Evolutionary conservation across 2,329 filamentous ascomycete species (phyloP), one percentile per base, ranked within the genome.

Genomic region (Neopestalotiopsis clavispora): DNA sequence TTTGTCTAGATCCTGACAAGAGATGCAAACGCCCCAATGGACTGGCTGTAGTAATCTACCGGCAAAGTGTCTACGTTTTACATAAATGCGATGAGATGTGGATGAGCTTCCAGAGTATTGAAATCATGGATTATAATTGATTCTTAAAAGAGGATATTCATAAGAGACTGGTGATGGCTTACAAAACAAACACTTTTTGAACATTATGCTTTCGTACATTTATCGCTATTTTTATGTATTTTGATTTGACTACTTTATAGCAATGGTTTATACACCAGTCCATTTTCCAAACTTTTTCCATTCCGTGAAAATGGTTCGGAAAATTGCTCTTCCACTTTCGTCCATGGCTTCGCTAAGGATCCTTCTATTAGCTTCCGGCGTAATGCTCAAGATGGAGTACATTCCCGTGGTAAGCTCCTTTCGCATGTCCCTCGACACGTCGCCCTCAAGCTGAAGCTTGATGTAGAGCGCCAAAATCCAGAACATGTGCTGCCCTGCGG

Each of bases 211-310:
- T 38, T 7, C 34, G 6, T 38, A 38, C 5, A 38, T 38, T 38
- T 10, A 38, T 38, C 23, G 23, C 23, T 28, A 28, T 28, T 28
- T 28, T 28, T 28, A 28, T 28, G 23, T 28, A 10, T 7, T 38
- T 10, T 38, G 34, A 38, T 38, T 38, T 38, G 34, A 38, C 34
- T 38, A 38, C 10, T 38, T 38, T 6, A 52, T 10, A 52, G 7
- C 3, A n/a, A 3, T 34, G 1, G 5, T 45, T 58, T 82, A 89
- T 30, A 89, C 83, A 42, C 87, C 88, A 65, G 80, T 88, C 88
- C 89, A 91, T 81, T 89, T 90, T 57, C 89, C 89, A 81, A 90
- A 90, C 78, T 84, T 88, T 75, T 83, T 83, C 76, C 89, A 91
- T 76, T 85, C 82, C 74, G 84, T 87, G 71, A 86, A 90, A 82